Percentiles rank a stretch among this genome's conserved stretches.
These are phyloP conservation scores for Colletotrichum sansevieriae DNA, from an alignment of 2,329 filamentous ascomycete species.

Conservation along the genomic window DNA sequence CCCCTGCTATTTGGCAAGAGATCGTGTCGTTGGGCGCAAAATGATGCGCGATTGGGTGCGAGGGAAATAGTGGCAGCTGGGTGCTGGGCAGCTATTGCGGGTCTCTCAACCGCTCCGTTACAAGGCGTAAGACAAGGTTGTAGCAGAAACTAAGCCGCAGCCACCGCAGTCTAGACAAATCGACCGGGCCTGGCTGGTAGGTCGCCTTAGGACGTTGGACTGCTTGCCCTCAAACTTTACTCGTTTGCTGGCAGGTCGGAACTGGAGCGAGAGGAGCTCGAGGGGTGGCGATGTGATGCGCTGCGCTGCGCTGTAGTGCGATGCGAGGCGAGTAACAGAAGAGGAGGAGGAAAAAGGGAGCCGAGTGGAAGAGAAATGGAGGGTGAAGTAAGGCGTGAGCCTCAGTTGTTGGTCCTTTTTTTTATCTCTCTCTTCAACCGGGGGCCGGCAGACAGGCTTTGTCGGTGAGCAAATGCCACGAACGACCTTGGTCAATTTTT, in stretches of 20 bases:
- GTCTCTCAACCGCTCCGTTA: constrained; percentile 39
- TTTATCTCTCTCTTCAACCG: constrained; percentile 8
- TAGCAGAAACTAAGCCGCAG: constrained; percentile 40
- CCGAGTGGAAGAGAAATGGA: constrained; percentile 17
- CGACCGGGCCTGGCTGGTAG: constrained; percentile 12
- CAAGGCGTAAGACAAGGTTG: constrained; percentile 30
- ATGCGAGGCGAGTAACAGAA: constrained; percentile 9
- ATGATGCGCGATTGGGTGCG: constrained; percentile 41
- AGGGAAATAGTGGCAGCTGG: constrained; percentile 39
- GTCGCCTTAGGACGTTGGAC: constrained; percentile 8
- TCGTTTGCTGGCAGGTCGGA: constrained; percentile 2
- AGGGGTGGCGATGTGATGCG: constrained; percentile 27
- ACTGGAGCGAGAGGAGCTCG: neutral
- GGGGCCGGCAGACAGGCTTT: constrained; percentile 21
- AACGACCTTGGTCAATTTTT: constrained; percentile 15
- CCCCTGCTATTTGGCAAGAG: constrained; percentile 41
- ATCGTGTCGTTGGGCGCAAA: constrained; percentile 43
- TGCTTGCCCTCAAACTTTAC: neutral
- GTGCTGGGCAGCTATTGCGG: constrained; percentile 44
- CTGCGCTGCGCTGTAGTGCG: constrained; percentile 25
- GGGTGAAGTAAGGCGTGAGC: neutral
- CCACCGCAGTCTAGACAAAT: constrained; percentile 32
- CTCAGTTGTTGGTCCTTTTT: neutral
- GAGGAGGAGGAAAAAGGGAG: constrained; percentile 6
- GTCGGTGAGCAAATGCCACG: constrained; percentile 30